These are phyloP conservation scores for Cladosporium sp. DNA, from an alignment of 2,329 filamentous ascomycete species.

Conservation along the genomic window DNA sequence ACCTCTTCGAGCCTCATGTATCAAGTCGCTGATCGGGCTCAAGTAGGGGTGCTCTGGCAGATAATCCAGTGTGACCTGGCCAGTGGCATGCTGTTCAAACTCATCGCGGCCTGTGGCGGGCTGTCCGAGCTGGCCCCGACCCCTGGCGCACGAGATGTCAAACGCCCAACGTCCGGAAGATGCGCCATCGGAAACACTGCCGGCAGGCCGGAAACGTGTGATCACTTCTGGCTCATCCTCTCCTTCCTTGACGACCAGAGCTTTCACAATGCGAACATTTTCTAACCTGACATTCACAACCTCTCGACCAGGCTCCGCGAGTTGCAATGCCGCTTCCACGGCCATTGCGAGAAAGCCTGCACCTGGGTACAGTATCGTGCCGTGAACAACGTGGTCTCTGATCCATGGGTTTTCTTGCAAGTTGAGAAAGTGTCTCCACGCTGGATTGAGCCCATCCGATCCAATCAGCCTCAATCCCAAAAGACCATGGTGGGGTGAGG, in stretches of 20 bases:
- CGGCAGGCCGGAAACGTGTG: background rate
- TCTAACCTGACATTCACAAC: slow-evolving; percentile 33
- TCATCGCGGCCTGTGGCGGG: background rate
- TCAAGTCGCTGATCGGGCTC: background rate
- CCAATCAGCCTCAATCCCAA: slow-evolving; percentile 37
- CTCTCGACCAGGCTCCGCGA: slow-evolving; percentile 40
- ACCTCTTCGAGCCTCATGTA: background rate
- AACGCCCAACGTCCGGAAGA: background rate
- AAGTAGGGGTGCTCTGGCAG: background rate
- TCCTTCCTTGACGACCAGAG: slow-evolving; percentile 53
- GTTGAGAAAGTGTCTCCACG: background rate
- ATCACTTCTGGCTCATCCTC: slow-evolving; percentile 51
- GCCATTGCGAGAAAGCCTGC: slow-evolving; percentile 24
- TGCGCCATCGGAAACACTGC: background rate
- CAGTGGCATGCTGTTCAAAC: background rate
- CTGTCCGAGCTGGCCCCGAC: background rate
- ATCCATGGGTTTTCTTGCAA: background rate
- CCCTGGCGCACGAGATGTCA: background rate
- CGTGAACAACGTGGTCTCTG: background rate
- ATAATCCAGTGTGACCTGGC: background rate
- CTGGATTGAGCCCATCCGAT: background rate
- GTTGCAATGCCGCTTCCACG: slow-evolving; percentile 23
- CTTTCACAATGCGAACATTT: slow-evolving; percentile 50
- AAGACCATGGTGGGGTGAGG: slow-evolving; percentile 40
- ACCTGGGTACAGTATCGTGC: slow-evolving; percentile 17